phyloP scores from a whole-genome alignment of 2,329 filamentous ascomycete genomes.

The Diaporthe humulicola region DNA sequence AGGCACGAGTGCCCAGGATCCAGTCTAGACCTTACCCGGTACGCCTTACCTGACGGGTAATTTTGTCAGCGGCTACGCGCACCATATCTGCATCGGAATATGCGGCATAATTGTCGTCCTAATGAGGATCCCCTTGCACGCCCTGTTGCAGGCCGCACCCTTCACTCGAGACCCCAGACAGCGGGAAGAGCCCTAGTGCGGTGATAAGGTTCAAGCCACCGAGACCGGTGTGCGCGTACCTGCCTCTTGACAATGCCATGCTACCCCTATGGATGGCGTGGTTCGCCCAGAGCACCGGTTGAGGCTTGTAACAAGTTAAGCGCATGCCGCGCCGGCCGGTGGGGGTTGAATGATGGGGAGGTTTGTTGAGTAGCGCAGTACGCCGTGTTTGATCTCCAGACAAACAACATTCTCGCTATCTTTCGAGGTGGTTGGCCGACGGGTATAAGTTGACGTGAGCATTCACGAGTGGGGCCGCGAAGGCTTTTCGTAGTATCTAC shows the following conservation, averaged over 20 bases:
- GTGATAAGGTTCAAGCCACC: neutral
- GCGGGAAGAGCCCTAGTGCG: slow-evolving; percentile 7
- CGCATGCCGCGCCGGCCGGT: neutral
- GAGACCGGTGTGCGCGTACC: slow-evolving; percentile 4
- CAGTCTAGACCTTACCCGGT: neutral
- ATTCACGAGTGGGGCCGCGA: neutral
- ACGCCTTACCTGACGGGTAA: slow-evolving; percentile 28
- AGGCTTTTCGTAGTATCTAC: neutral
- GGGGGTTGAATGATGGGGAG: neutral
- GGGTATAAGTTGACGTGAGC: neutral
- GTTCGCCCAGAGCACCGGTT: neutral
- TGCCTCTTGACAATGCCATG: neutral
- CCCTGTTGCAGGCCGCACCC: neutral
- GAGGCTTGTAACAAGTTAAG: slow-evolving; percentile 1
- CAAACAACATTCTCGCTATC: neutral
- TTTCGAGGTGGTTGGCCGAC: neutral
- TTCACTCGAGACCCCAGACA: neutral
- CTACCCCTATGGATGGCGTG: neutral
- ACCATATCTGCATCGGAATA: neutral
- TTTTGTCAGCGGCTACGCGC: neutral
- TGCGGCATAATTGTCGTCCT: slow-evolving; percentile 2
- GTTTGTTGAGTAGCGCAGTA: neutral
- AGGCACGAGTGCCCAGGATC: neutral
- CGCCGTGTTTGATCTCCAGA: neutral
- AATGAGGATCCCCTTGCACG: slow-evolving; percentile 3